phyloP scores from a whole-genome alignment of 768 basidiomycete species.

The Amanita pallidorosea region DNA sequence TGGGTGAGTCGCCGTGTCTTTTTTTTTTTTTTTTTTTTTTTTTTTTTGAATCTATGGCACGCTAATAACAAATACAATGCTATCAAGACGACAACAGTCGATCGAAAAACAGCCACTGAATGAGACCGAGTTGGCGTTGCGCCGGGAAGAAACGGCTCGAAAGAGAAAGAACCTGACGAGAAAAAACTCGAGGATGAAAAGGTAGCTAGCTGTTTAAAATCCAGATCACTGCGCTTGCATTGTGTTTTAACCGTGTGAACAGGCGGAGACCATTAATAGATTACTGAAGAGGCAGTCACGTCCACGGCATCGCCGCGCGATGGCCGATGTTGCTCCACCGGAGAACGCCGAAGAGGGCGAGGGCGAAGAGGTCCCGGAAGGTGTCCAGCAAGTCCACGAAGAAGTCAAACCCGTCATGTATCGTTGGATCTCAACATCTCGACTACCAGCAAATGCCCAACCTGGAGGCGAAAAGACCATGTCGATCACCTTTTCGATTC shows the following conservation, averaged over 20 bases:
- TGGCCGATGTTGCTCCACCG: slow-evolving; percentile 24
- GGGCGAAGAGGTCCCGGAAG: slow-evolving; percentile 25
- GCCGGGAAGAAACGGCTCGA: slow-evolving; percentile 71
- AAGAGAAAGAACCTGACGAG: slow-evolving; percentile 76
- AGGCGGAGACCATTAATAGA: slow-evolving; percentile 86
- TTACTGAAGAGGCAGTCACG: slow-evolving; percentile 79
- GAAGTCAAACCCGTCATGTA: slow-evolving; percentile 45
- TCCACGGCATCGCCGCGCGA: slow-evolving; percentile 49
- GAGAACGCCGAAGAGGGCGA: slow-evolving; percentile 28
- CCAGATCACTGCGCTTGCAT: background rate
- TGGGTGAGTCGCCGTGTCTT: slow-evolving; percentile 26
- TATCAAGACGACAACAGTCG: slow-evolving; percentile 13
- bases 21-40: too few relatives aligned
- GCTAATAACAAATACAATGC: background rate
- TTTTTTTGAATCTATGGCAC: too few relatives aligned
- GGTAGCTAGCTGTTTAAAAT: slow-evolving; percentile 24
- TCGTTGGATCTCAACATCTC: slow-evolving; percentile 60
- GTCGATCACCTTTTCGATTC: slow-evolving; percentile 46
- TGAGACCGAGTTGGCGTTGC: slow-evolving; percentile 61
- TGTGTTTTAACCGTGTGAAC: background rate
- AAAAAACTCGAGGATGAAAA: slow-evolving; percentile 84
- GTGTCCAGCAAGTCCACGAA: slow-evolving; percentile 19
- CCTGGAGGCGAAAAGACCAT: slow-evolving; percentile 14
- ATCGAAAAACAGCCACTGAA: slow-evolving; percentile 60
- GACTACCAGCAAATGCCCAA: slow-evolving; percentile 12